Percentiles rank a stretch among this genome's conserved stretches.
Evolutionary conservation across 1,139 yeast genomes (phyloP).

Genomic region (Meyerozyma carpophila): DNA sequence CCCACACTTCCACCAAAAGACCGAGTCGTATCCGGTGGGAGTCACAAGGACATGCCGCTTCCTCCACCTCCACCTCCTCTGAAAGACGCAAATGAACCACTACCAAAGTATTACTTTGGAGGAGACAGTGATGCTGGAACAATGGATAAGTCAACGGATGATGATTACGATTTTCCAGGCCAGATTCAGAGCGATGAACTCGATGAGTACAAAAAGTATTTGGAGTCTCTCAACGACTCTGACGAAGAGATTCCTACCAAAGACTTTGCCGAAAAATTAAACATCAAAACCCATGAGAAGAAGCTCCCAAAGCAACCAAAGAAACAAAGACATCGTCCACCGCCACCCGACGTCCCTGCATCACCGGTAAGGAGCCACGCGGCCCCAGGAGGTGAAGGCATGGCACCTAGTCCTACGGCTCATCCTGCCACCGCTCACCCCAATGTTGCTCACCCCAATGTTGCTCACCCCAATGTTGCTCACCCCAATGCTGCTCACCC

Average conservation of each 20-base stretch:
- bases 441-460: no score
- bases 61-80: conserved; percentile 29
- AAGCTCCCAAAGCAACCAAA: background rate
- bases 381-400: background rate
- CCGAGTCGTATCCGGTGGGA: conserved; percentile 14
- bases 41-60: conserved; percentile 23
- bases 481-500: no score
- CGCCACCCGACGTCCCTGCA: background rate
- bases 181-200: conserved; percentile 7
- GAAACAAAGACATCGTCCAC: conserved; percentile 1
- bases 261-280: conserved; percentile 3
- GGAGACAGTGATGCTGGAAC: conserved; percentile 2
- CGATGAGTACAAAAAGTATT: conserved; percentile 10
- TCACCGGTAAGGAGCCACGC: background rate
- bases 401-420: background rate
- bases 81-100: conserved; percentile 11
- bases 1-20: conserved; percentile 5
- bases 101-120: conserved; percentile 17
- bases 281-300: background rate
- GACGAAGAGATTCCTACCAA: conserved; percentile 6
- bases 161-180: conserved; percentile 8
- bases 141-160: conserved; percentile 1
- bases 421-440: background rate
- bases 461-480: no score
- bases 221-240: conserved; percentile 6